Conservation (phyloP, 306 rosid genomes). For the apple (Malus domestica) region DNA sequence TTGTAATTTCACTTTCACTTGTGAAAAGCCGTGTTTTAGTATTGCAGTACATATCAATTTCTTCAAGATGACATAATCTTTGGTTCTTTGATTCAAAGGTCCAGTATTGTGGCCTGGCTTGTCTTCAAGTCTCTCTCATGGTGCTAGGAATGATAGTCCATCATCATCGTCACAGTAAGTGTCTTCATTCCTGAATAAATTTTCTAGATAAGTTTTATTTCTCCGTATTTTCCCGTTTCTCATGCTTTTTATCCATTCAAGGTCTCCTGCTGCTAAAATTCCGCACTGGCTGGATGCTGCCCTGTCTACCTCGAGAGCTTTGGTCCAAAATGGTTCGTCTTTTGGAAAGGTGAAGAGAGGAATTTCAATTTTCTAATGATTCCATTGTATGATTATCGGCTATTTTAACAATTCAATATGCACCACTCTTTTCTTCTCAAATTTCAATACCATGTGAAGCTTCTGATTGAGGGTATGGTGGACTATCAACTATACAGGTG, state of each 20-base stretch:
- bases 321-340: constrained; percentile 18
- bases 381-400: background rate
- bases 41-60: background rate
- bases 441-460: background rate
- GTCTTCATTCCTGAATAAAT: background rate
- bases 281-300: constrained; percentile 27
- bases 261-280: constrained; percentile 22
- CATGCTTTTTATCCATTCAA: constrained; percentile 11
- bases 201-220: background rate
- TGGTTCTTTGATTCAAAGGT: constrained; percentile 19
- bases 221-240: background rate
- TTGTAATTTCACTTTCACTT: background rate
- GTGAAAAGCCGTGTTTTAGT: background rate
- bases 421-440: background rate
- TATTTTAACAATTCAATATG: background rate
- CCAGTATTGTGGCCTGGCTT: constrained; percentile 35
- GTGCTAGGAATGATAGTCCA: constrained; percentile 11
- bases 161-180: constrained; percentile 6
- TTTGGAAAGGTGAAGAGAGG: constrained; percentile 21
- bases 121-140: constrained; percentile 13
- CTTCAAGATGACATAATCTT: background rate
- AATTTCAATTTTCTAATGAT: background rate
- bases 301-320: background rate
- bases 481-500: constrained; percentile 27
- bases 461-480: background rate